These are phyloP conservation scores for Chlamydomonas incerta DNA, from an alignment of 139 green algal genomes.

Conservation along the genomic window DNA sequence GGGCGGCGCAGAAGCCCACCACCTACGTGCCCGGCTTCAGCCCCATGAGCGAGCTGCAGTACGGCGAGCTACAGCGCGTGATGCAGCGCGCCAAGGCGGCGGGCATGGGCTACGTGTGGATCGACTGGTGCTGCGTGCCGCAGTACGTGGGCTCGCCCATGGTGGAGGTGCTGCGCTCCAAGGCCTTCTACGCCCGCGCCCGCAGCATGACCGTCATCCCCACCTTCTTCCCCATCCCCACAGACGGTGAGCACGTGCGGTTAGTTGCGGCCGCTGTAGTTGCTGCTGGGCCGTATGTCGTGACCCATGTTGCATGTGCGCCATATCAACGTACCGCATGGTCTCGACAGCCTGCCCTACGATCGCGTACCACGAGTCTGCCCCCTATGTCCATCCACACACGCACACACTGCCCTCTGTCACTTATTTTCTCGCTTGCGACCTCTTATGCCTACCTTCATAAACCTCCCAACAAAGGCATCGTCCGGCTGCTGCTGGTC, in stretches of 20 bases:
- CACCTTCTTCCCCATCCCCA: constrained; percentile 15
- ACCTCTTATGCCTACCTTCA: no score
- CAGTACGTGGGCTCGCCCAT: constrained; percentile 21
- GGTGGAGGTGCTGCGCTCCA: constrained; percentile 33
- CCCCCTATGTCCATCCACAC: no score
- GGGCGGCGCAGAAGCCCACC: not conserved
- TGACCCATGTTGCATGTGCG: no score
- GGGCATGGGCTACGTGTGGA: not conserved
- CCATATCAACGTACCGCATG: no score
- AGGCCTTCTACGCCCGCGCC: not conserved
- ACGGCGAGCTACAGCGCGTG: not conserved
- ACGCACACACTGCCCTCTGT: no score
- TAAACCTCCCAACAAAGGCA: not conserved
- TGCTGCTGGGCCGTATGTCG: no score
- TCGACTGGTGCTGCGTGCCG: constrained; percentile 41
- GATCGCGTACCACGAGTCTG: no score
- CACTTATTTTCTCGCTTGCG: no score
- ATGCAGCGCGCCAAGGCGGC: not conserved
- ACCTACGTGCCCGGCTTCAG: not conserved
- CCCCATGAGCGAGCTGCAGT: not conserved
- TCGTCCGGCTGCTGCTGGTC: constrained; percentile 3
- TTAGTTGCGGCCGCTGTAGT: no score
- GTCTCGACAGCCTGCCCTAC: no score
- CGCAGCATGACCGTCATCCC: not conserved
- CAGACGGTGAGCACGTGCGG: not conserved